Base-by-base conservation (phyloP, 495 filamentous ascomycete species). In the Elasticomyces elasticus region DNA sequence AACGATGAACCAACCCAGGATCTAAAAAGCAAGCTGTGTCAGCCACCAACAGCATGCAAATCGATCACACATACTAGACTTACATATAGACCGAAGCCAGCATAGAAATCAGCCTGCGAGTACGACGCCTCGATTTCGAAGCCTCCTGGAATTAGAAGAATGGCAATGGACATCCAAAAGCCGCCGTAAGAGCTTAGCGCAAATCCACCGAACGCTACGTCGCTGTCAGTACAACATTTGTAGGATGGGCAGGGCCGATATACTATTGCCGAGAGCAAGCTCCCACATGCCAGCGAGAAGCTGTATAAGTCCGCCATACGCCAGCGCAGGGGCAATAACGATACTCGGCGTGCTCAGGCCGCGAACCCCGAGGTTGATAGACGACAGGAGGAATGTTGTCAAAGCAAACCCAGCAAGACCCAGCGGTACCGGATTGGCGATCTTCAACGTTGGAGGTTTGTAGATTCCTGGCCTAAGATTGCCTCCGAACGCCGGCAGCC, bases 221-320 rank as follows among this genome's bases (percentile, higher is more conserved):
- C n/a, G 37, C 15, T 10, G 44, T 48, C 25, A 48, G 44, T 10
- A 26, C 15, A 20, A 35, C n/a, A 9, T 22, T 15, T 6, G 28
- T 15, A 17, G 13, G 7, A 28, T 25, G 17, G 12, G 40, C 40
- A 15, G 12, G 40, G 40, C 20, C 20, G 17, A 22, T 19, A 25
- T 38, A 54, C 51, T 28, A 25, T 58, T 58, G n/a, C 55, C 55
- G 3, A 58, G 28, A 1, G 55, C 55, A 13, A 58, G 47, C 11
- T 58, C 55, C 59, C 59, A 62, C 59, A 62, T 62, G 5, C 56
- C 59, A 2, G 56, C 59, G n/a, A 62, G 44, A 2, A 59, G 31
- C 30, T 62, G 59, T 1, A 59, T 45, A 24, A 62, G 37, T 5
- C 56, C 59, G 17, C 59, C 59, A 55, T 62, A 62, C 1, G 38